A percentile compares a stretch with the other conserved stretches of the same genome.
These are phyloP conservation scores for Erigeron philadelphicus DNA, from an alignment of 140 eudicot species.

Conservation along the genomic window DNA sequence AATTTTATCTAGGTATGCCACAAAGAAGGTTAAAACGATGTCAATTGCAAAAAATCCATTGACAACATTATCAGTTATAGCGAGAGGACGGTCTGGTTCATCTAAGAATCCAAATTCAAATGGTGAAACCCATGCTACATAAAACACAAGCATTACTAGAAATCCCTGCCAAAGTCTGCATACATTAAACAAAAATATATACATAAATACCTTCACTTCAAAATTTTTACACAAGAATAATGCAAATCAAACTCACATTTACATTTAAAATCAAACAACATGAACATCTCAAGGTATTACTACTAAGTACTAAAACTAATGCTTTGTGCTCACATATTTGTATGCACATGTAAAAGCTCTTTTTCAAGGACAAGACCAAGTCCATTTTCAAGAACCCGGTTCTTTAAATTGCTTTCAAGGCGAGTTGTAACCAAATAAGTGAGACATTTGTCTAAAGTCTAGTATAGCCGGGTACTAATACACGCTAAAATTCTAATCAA, in stretches of 20 bases:
- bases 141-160: slow-evolving; percentile 44
- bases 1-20: slow-evolving; percentile 56
- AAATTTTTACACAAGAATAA: neutral
- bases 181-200: neutral
- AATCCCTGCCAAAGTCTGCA: slow-evolving; percentile 50
- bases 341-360: too few species aligned
- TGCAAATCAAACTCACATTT: neutral
- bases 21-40: slow-evolving; percentile 60
- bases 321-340: too few species aligned
- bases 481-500: too few species aligned
- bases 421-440: too few species aligned
- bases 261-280: neutral
- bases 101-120: slow-evolving; percentile 52
- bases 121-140: slow-evolving; percentile 57
- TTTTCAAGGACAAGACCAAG: too few species aligned
- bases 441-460: too few species aligned
- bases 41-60: slow-evolving; percentile 57
- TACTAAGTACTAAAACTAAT: too few species aligned
- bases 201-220: neutral
- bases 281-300: neutral
- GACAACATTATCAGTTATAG: slow-evolving; percentile 51
- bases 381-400: too few species aligned
- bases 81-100: slow-evolving; percentile 24
- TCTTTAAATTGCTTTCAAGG: too few species aligned
- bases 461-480: too few species aligned